Percentiles rank a stretch among this genome's conserved stretches.
These are phyloP conservation scores for Salpingoeca rosetta DNA, from an alignment of 78 protist genomes.

Conservation along the genomic window DNA sequence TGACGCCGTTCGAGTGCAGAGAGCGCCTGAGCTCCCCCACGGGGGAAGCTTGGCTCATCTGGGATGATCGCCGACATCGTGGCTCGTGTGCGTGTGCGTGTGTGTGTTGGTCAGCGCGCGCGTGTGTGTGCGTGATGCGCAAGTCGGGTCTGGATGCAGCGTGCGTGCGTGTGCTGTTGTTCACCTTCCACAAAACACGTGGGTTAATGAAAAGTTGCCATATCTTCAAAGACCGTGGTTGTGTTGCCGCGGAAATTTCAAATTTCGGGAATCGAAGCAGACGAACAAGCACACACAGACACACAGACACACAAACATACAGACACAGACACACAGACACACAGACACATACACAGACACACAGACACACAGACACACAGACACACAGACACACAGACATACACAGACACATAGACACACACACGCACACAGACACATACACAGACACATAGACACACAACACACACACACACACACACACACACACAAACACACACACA, in stretches of 20 bases:
- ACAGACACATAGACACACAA: too few relatives aligned
- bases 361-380: too few relatives aligned
- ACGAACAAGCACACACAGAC: not conserved
- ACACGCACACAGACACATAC: too few relatives aligned
- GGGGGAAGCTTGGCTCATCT: not conserved
- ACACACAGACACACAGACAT: too few relatives aligned
- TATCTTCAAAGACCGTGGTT: not conserved
- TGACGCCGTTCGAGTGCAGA: not conserved
- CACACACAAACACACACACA: too few relatives aligned
- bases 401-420: too few relatives aligned
- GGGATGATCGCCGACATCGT: not conserved
- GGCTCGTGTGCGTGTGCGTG: not conserved
- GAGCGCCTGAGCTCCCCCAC: not conserved
- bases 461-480: too few relatives aligned
- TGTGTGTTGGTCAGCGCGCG: not conserved
- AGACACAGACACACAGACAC: not conserved
- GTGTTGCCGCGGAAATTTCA: not conserved
- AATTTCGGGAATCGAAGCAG: not conserved
- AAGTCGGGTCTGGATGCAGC: not conserved
- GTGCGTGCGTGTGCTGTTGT: not conserved
- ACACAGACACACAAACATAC: not conserved
- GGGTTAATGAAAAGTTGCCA: too few relatives aligned
- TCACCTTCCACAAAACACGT: not conserved
- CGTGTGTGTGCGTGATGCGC: not conserved
- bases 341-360: not conserved